Base-by-base conservation (phyloP, 148 eudicot genomes). In the Persicaria tinctoria region DNA sequence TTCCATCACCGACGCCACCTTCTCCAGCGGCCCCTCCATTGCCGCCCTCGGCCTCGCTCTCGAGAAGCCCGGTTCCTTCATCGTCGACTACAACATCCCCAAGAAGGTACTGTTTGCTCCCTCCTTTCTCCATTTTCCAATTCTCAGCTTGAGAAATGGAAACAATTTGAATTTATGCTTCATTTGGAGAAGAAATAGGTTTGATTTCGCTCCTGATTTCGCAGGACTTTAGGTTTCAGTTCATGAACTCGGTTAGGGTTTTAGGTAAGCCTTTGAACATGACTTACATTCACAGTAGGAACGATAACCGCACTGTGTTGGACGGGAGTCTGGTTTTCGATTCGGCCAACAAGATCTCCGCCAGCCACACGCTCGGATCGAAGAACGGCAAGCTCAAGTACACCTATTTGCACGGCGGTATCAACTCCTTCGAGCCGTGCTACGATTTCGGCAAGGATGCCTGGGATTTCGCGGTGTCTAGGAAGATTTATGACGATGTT, bases 201-300 rank as follows among this genome's bases (percentile, higher is more conserved):
- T 45, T 10, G 12, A 60, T 46, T 56, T 72, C 56, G 57, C 9
- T 10, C 73, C 64, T 48, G 55, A 50, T 46, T 12, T 16, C 77
- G 63, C 73, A 93, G 97, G 98, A 93, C 78, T 77, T 93, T 74
- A 85, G 89, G 80, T 93, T 93, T 80, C 92, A 89, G 80, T 93
- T 91, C 74, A 93, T 89, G 94, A 93, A 89, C 81, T 78, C 89
- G 13, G 55, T 89, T 68, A 93, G 76, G 85, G 83, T 93, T 78
- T 75, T 84, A 2, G 94, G 88, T 79, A 91, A 89, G 70, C 90
- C 91, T 20, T 81, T 93, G 87, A 93, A 91, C 46, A 72, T 93
- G 84, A 91, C 88, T 57, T 93, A 91, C 74, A 86, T 74, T 75
- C 97, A 93, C 83, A 74, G 46, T 66, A 78, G 82, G 73, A 85